Evolutionary conservation across 208 protist genomes (phyloP).

Genomic region (Crithidia expoeki): DNA sequence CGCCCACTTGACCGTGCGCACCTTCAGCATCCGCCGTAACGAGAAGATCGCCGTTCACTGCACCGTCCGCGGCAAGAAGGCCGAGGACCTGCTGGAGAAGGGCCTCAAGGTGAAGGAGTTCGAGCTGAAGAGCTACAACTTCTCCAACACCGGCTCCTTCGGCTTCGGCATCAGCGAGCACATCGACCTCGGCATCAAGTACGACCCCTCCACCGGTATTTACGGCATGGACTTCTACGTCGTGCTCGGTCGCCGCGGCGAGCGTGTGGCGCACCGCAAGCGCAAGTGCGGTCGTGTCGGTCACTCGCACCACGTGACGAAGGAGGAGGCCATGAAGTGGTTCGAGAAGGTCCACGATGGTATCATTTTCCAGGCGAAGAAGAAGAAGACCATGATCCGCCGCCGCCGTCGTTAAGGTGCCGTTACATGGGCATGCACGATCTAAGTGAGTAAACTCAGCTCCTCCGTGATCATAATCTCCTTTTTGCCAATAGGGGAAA

Average conservation of each 20-base stretch:
- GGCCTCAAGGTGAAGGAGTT: conserved; percentile 99
- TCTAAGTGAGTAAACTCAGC: too few species aligned
- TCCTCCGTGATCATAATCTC: too few species aligned
- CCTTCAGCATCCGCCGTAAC: conserved; percentile 99
- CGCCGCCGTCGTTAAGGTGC: conserved; percentile 98
- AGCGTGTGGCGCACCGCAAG: conserved; percentile 95
- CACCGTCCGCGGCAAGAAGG: conserved; percentile 99
- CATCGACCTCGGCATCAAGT: conserved; percentile 99
- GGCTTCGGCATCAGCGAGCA: conserved; percentile 99
- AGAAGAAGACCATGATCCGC: conserved; percentile 97
- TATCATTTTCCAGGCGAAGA: conserved; percentile 94
- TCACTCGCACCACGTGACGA: conserved; percentile 94
- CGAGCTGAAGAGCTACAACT: conserved; percentile 97
- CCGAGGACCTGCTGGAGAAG: conserved; percentile 98
- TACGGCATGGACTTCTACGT: conserved; percentile 99
- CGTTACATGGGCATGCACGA: too few species aligned
- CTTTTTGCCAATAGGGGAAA: too few species aligned
- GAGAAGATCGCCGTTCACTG: conserved; percentile 99
- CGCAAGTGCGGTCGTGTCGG: conserved; percentile 89
- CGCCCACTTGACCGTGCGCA: conserved; percentile 98
- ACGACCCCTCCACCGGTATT: conserved; percentile 99
- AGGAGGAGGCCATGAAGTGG: conserved; percentile 99
- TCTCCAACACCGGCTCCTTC: conserved; percentile 98
- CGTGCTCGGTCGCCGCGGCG: conserved; percentile 97
- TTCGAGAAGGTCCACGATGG: conserved; percentile 99